Evolutionary conservation across 2,329 filamentous ascomycete genomes (phyloP).

Genomic region (Sporothrix dimorphospora): DNA sequence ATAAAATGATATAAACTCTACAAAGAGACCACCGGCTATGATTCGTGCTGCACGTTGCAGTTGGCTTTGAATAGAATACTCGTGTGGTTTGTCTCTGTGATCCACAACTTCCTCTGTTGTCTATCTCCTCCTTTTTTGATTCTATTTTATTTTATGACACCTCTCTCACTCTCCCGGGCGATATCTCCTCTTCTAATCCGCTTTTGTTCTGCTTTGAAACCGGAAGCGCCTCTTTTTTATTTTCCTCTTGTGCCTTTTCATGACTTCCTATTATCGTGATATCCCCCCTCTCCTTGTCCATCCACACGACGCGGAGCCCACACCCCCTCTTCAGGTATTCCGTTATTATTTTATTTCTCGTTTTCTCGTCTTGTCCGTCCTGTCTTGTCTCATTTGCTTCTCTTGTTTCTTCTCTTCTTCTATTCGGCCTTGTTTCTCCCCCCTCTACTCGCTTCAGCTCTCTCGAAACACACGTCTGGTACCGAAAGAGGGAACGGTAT

Average conservation of each 20-base stretch:
- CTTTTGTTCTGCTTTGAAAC: conserved; percentile 2
- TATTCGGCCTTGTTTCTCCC: conserved; percentile 17
- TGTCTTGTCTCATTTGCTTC: not conserved
- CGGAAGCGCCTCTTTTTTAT: not conserved
- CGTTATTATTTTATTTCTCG: not conserved
- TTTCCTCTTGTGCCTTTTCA: too few species aligned
- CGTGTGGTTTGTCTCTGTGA: not conserved
- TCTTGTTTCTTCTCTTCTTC: conserved; percentile 5
- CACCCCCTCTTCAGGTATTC: conserved; percentile 5
- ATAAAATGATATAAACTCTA: not conserved
- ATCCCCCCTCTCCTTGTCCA: not conserved
- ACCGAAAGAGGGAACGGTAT: not conserved
- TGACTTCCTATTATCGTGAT: not conserved
- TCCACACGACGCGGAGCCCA: conserved; percentile 9
- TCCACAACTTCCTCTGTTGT: not conserved
- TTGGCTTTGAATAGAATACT: too few species aligned
- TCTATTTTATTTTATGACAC: not conserved
- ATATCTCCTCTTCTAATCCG: not conserved
- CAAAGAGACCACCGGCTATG: not conserved
- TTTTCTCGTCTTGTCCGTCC: not conserved
- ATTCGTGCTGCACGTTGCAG: not conserved
- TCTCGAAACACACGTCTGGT: not conserved
- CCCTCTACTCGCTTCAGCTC: conserved; percentile 7
- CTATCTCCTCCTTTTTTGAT: not conserved
- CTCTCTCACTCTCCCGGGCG: not conserved